Base-by-base conservation (phyloP, 1,284 basidiomycete genomes). In the Mycosarcoma mackinlayi region DNA sequence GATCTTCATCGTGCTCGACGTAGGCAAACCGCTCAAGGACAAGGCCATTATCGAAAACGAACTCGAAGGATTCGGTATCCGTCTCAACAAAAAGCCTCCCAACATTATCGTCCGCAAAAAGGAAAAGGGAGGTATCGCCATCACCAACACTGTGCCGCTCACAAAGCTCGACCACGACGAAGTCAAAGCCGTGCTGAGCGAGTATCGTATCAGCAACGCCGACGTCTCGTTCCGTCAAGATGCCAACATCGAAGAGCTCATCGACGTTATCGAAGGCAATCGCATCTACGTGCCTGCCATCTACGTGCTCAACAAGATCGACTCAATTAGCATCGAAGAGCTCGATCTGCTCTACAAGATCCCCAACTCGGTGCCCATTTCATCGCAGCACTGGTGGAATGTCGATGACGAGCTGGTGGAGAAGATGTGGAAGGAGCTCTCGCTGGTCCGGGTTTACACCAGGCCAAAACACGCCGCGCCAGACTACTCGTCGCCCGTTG, bases 1-100 rank as follows among this genome's bases (percentile, higher is more conserved):
- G 45, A 98, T 99, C 73, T 98, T 98, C 84, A 98, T 99, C 82
- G 92, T 98, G 27, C 88, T 99, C 37, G 96, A 99, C 80, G 96
- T 98, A 13, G 88, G 96, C 37, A 99, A 98, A 85, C 96, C 96
- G 11, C 88, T 98, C 23, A 67, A 90, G 39, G 95, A 99, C 86
- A 93, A 98, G 81, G 90, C 88, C 54, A 86, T 96, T 78, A 92
- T 98, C 65, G 93, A 96, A 83, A 83, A 87, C 40, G 95, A 98
- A 84, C 84, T 98, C 67, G 95, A 98, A 87, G 94, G 94, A 27
- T 97, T 98, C 75, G 95, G 95, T 7, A 97, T 98, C 76, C 88
- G 94, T 44, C 86, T 98, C 58, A 98, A 98, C 86, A 98, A 98
- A 85, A 89, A 89, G 75, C 93, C 95, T 1, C 96, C 96, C 57